Evolutionary conservation across 202 grass and related monocot genomes (phyloP).

Genomic region (Dendrocalamus latiflorus): DNA sequence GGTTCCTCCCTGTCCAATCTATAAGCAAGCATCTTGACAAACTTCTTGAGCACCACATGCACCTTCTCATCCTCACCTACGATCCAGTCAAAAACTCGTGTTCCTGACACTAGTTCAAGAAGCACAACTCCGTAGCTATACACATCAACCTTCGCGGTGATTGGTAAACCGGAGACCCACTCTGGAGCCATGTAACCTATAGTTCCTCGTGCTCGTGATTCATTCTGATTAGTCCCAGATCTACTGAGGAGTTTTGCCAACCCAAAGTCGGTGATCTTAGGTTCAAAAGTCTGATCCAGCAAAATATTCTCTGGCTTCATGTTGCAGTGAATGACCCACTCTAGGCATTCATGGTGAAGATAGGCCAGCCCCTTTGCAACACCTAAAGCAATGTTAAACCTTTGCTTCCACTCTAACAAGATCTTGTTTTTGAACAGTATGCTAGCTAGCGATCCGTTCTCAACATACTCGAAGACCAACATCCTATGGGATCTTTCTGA

Average conservation of each 20-base stretch:
- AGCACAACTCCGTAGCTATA: conserved; percentile 64
- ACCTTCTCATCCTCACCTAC: conserved; percentile 10
- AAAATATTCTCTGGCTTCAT: conserved; percentile 66
- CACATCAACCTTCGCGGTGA: conserved; percentile 61
- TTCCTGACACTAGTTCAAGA: conserved; percentile 49
- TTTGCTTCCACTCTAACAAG: conserved; percentile 45
- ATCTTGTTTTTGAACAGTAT: conserved; percentile 27
- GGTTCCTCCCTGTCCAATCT: conserved; percentile 28
- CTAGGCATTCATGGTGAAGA: conserved; percentile 67
- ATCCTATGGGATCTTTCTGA: conserved; percentile 44
- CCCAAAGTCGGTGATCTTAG: conserved; percentile 60
- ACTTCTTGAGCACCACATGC: not conserved
- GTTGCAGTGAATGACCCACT: conserved; percentile 66
- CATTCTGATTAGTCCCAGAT: conserved; percentile 18
- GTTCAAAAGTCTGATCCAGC: conserved; percentile 40
- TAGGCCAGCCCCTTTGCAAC: conserved; percentile 57
- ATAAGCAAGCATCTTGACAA: conserved; percentile 26
- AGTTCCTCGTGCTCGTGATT: conserved; percentile 46
- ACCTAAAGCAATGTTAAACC: conserved; percentile 40
- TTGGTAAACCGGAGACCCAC: conserved; percentile 52
- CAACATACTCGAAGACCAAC: conserved; percentile 54
- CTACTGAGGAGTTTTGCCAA: conserved; percentile 54
- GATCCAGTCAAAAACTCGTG: conserved; percentile 32
- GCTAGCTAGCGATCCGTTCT: conserved; percentile 52
- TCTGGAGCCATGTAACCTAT: conserved; percentile 62